These are phyloP conservation scores for Elaeis guineensis DNA, from an alignment of 176 grass and related monocot species.

Conservation along the genomic window DNA sequence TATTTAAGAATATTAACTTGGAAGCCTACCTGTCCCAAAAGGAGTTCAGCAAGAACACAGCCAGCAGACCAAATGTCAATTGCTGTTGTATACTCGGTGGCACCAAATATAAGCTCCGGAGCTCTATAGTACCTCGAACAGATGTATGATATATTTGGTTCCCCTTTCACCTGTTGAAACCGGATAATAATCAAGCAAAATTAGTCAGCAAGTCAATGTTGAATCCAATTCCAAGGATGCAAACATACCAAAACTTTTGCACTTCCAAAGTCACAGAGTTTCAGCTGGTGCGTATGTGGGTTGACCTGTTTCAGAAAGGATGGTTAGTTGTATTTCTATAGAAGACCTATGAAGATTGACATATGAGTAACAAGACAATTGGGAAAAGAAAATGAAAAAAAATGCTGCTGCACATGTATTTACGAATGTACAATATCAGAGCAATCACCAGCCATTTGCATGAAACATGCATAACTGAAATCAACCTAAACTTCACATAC, in stretches of 20 bases:
- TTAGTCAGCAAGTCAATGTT: background rate
- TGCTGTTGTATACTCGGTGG: slow-evolving; percentile 63
- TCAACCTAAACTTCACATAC: too few relatives aligned
- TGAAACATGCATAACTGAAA: too few relatives aligned
- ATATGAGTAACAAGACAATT: too few relatives aligned
- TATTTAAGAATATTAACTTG: background rate
- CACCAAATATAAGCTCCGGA: slow-evolving; percentile 75
- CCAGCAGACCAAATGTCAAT: slow-evolving; percentile 80
- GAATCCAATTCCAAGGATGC: background rate
- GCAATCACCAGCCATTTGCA: too few relatives aligned
- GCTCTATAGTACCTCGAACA: slow-evolving; percentile 76
- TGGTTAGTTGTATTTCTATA: background rate
- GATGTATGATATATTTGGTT: slow-evolving; percentile 74
- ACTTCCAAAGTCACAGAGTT: slow-evolving; percentile 67
- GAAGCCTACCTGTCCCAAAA: slow-evolving; percentile 45
- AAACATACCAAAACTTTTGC: slow-evolving; percentile 71
- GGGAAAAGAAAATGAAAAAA: too few relatives aligned
- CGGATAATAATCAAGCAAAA: background rate
- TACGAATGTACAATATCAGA: too few relatives aligned
- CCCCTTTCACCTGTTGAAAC: slow-evolving; percentile 50
- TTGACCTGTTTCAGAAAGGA: slow-evolving; percentile 44
- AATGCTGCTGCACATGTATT: too few relatives aligned
- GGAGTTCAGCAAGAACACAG: slow-evolving; percentile 63
- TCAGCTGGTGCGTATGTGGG: slow-evolving; percentile 71
- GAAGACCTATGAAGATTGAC: background rate